Evolutionary conservation across 192 early-diverging fungal species (phyloP), one percentile per base, ranked within the genome.

Genomic region (Irineochytrium annulatum): DNA sequence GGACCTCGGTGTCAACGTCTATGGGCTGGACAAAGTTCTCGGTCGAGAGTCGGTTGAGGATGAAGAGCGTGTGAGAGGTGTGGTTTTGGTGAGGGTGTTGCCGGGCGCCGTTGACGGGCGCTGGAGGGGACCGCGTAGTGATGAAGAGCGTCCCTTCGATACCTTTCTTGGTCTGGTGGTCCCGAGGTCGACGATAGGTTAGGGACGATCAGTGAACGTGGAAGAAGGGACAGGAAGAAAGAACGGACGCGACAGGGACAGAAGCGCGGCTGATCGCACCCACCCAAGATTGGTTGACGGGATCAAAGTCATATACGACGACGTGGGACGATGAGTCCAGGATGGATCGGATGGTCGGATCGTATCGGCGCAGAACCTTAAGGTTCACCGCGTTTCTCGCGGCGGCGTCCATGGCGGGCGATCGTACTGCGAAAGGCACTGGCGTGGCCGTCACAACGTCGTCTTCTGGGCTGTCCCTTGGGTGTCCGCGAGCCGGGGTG

Each of bases 81-180:
- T n/a, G n/a, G n/a, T n/a, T n/a, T n/a, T n/a, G n/a, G n/a, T n/a
- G n/a, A n/a, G n/a, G n/a, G n/a, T n/a, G n/a, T n/a, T n/a, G n/a
- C n/a, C n/a, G n/a, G n/a, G n/a, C n/a, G n/a, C n/a, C n/a, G n/a
- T n/a, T n/a, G 49, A 76, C 72, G 34, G 65, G 43, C 51, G 56
- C 29, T 33, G 57, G 8, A 87, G 87, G 28, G 80, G 59, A 16
- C 35, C 55, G 0, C 31, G 52, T 37, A 74, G 86, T 79, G 34
- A 97, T 65, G 77, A 97, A 97, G 53, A 95, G 77, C 17, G 93
- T 91, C 27, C 94, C 94, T 71, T 95, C 92, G 20, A 94, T 88
- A 5, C 86, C 87, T 63, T 83, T 84, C 63, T 94, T 95, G 61
- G 82, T 86, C 94, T 94, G 76, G 33, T 60, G 33, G 16, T 53